phyloP scores from a whole-genome alignment of 176 grass and related monocot species.

The Tuctoria greenei region DNA sequence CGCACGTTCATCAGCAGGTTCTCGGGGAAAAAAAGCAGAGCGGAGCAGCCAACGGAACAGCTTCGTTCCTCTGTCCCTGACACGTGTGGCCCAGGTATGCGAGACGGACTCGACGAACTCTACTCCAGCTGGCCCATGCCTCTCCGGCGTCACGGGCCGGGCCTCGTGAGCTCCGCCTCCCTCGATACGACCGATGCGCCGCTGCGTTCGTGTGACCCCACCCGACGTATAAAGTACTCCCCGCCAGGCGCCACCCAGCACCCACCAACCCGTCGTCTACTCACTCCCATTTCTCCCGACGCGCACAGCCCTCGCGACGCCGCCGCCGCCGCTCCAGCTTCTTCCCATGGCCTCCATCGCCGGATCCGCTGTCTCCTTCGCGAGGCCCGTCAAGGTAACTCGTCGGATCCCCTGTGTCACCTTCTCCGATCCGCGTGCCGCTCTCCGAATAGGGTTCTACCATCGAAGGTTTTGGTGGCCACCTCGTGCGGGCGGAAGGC shows the following conservation, averaged over 20 bases:
- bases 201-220: constrained; percentile 17
- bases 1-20: too few species aligned
- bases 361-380: constrained; percentile 47
- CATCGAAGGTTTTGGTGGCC: background rate
- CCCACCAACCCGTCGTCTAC: too few species aligned
- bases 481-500: too few species aligned
- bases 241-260: background rate
- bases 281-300: background rate
- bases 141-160: constrained; percentile 11
- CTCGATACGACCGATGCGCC: constrained; percentile 47
- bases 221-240: constrained; percentile 1
- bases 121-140: background rate
- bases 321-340: background rate
- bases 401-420: too few species aligned
- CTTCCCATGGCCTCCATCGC: constrained; percentile 41
- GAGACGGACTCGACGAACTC: constrained; percentile 18
- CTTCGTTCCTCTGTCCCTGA: background rate
- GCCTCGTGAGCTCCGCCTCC: constrained; percentile 50
- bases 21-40: background rate
- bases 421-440: background rate
- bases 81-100: background rate
- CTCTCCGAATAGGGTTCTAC: background rate
- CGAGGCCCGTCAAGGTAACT: constrained; percentile 44
- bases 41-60: background rate
- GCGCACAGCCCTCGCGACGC: background rate